Base-by-base conservation (phyloP, 2,329 filamentous ascomycete genomes). In the Pseudogymnoascus sp. region DNA sequence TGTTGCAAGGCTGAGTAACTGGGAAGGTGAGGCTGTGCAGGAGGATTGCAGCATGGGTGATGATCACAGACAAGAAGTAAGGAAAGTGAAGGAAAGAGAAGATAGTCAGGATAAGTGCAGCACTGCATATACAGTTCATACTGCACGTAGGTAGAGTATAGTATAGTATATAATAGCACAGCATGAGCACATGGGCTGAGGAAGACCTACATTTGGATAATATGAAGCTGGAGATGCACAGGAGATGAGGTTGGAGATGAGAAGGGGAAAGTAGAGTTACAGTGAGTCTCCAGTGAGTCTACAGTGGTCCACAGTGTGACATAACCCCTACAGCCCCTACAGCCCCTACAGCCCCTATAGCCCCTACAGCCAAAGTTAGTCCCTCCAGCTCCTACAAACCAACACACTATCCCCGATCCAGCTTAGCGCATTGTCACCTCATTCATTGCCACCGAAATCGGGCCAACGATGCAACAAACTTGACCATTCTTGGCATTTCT, bases 171-270 rank as follows among this genome's bases (percentile, higher is more conserved):
- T 7, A 2, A 31, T 16, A 14, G 21, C 21, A 54, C 25, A 28
- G 25, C 14, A 54, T 31, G 48, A 54, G n/a, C 25, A 54, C 25
- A 54, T 31, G 25, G 48, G 48, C 48, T 54, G 48, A 54, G 25
- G 11, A 54, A 31, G 48, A 31, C 48, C 48, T 54, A 54, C 48
- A 54, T 54, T 54, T 31, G 48, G 48, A 54, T 31, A 54, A 54
- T 7, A 54, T 54, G 48, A 31, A 54, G 48, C 23, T 54, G 48
- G 48, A 13, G 45, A 28, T 51, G 45, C 6, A 10, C 8, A 10
- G 13, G 21, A 28, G 6, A 21, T 43, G 39, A 43, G 21, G n/a
- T n/a, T 28, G 31, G 4, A 4, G 31, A 34, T 11, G 31, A 34
- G 31, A 34, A 1, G 2, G 0, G 8, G 10, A 34, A n/a, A n/a